Conservation (phyloP, 2,329 filamentous ascomycete genomes). For the Cytospora piceae region DNA sequence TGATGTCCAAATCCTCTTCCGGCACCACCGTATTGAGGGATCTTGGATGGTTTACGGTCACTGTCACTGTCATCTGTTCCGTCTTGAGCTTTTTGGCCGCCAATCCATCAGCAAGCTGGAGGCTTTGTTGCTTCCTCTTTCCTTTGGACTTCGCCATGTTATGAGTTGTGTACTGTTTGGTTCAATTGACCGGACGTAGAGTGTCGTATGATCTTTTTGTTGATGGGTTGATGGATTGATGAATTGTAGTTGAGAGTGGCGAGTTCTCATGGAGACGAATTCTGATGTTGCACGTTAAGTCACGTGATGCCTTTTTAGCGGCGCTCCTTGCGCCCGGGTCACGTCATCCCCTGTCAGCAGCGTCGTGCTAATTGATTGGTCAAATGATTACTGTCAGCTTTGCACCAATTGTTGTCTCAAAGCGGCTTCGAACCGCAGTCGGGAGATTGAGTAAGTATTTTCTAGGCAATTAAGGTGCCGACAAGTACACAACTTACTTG, state of each 20-base stretch:
- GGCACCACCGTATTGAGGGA: constrained; percentile 27
- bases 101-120: constrained; percentile 9
- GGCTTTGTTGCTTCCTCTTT: constrained; percentile 27
- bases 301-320: constrained; percentile 1
- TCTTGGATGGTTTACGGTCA: constrained; percentile 19
- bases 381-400: no score
- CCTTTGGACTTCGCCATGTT: constrained; percentile 28
- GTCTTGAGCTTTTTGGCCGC: constrained; percentile 28
- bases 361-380: no score
- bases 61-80: constrained; percentile 3
- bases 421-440: no score
- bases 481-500: no score
- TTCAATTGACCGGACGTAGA: neutral
- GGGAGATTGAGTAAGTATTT: no score
- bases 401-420: no score
- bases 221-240: neutral
- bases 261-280: neutral
- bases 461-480: no score
- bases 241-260: neutral
- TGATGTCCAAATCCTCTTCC: constrained; percentile 30
- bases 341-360: no score
- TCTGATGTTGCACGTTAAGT: neutral
- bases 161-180: neutral
- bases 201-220: neutral
- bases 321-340: no score